Base-by-base conservation (phyloP, 768 basidiomycete genomes). In the Macrocybe gigantea region DNA sequence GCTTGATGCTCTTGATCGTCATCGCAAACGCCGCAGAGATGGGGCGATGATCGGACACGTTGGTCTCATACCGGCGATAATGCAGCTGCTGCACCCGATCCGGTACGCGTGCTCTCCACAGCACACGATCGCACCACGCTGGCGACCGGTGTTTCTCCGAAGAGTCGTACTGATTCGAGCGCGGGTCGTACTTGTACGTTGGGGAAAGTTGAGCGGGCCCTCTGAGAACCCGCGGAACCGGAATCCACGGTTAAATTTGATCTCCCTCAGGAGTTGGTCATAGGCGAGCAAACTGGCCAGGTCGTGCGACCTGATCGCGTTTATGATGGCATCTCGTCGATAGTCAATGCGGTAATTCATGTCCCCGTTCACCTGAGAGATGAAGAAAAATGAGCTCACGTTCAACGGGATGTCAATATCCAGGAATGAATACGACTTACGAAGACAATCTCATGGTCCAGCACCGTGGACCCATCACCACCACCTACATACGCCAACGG, bases 271-370 rank as follows among this genome's bases (percentile, higher is more conserved):
- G 1, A 99, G 80, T 59, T 99, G 93, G 65, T 99, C 95, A 61
- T 94, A 84, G 12, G 70, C 57, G 15, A 85, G 64, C 6, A 99
- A 78, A 33, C 67, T 68, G 2, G 74, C 66, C 13, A 82, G 66
- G 41, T 95, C 86, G 33, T 79, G 78, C 0, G 80, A 68, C n/a
- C 80, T 71, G 44, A 94, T 73, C 31, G 83, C 78, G 0, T 83
- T 68, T 41, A 92, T 67, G 55, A 94, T 89, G 33, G 79, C 74
- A 15, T 97, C 94, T 22, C 95, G 78, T 1, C 93, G 82, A 57
- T 88, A 84, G 64, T 98, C 94, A 55, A 98, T 94, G 38, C 95
- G 92, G 61, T 97, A 99, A 67, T 99, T 99, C 69, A 99, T 77
- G 64, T 98, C 95, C 0, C 95, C 95, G 51, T 85, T 91, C 41